A percentile compares a stretch with the other conserved stretches of the same genome.
These are phyloP conservation scores for Udeniomyces megalosporus DNA, from an alignment of 768 basidiomycete genomes.

Conservation along the genomic window DNA sequence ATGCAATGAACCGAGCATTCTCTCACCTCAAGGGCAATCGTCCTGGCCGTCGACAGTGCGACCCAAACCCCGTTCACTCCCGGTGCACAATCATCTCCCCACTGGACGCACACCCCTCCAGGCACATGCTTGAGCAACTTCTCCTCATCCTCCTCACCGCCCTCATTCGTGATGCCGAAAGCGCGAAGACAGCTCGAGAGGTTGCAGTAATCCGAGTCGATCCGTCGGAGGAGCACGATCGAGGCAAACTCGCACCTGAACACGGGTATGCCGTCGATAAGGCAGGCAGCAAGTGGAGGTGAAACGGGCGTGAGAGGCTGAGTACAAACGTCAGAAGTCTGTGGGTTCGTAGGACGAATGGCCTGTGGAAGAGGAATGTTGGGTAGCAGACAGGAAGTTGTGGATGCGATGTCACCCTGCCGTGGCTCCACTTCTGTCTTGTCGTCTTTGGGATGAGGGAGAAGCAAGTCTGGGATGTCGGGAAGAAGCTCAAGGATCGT, in stretches of 20 bases:
- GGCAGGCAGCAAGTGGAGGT: no score
- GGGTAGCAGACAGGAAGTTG: no score
- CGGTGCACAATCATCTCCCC: background rate
- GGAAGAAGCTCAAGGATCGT: no score
- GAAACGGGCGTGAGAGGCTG: background rate
- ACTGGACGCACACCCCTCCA: background rate
- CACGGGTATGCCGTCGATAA: background rate
- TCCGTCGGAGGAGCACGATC: slow-evolving; percentile 3
- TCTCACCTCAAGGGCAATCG: background rate
- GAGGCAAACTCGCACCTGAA: background rate
- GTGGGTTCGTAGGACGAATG: no score
- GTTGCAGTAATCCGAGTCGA: slow-evolving; percentile 5
- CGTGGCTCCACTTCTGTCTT: no score
- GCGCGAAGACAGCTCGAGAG: background rate
- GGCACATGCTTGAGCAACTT: background rate
- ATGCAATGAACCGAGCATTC: no score
- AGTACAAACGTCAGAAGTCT: no score
- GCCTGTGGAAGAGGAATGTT: no score
- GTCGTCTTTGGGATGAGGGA: no score
- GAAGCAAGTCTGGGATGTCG: no score
- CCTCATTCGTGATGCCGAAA: background rate
- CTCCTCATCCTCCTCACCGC: background rate
- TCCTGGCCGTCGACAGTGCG: background rate
- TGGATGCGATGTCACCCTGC: no score
- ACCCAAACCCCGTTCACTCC: slow-evolving; percentile 11